These are phyloP conservation scores for Aureobasidium leucospermi DNA, from an alignment of 2,329 filamentous ascomycete genomes.

Conservation along the genomic window DNA sequence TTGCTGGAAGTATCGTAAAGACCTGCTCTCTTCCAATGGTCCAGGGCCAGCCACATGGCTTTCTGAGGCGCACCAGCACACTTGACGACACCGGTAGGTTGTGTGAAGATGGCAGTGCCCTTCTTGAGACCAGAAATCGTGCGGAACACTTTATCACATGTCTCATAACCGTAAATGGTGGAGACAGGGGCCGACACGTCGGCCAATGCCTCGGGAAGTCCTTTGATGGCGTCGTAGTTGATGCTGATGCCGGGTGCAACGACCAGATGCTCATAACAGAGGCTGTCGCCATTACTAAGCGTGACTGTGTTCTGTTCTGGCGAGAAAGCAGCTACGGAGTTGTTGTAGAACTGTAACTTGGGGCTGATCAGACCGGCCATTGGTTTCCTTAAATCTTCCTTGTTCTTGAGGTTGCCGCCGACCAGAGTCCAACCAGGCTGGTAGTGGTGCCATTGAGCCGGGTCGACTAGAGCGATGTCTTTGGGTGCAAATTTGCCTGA, in stretches of 20 bases:
- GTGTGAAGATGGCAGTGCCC: constrained; percentile 32
- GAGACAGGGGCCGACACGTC: constrained; percentile 29
- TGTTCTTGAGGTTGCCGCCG: constrained; percentile 57
- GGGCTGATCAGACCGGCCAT: constrained; percentile 47
- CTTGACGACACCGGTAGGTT: constrained; percentile 33
- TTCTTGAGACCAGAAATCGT: constrained; percentile 27
- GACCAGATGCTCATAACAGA: constrained; percentile 58
- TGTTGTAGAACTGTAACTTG: constrained; percentile 55
- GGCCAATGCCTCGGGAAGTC: constrained; percentile 26
- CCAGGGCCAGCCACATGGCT: constrained; percentile 36
- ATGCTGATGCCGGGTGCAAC: constrained; percentile 42
- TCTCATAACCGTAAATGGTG: constrained; percentile 32
- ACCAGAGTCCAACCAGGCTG: constrained; percentile 65
- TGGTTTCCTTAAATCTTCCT: constrained; percentile 49
- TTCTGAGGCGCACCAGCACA: constrained; percentile 35
- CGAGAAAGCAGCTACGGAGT: constrained; percentile 42
- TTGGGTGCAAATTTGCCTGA: constrained; percentile 48
- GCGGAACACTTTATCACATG: constrained; percentile 31
- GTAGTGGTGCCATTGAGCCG: constrained; percentile 57
- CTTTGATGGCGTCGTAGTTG: constrained; percentile 17
- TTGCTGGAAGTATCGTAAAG: constrained; percentile 25
- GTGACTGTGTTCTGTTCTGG: constrained; percentile 52
- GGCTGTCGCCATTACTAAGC: constrained; percentile 47
- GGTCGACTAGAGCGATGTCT: constrained; percentile 60
- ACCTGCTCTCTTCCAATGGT: constrained; percentile 31